Percentiles rank a stretch among this genome's conserved stretches.
phyloP scores from a whole-genome alignment of 192 early-diverging fungal genomes.

The Backusella macrospora region DNA sequence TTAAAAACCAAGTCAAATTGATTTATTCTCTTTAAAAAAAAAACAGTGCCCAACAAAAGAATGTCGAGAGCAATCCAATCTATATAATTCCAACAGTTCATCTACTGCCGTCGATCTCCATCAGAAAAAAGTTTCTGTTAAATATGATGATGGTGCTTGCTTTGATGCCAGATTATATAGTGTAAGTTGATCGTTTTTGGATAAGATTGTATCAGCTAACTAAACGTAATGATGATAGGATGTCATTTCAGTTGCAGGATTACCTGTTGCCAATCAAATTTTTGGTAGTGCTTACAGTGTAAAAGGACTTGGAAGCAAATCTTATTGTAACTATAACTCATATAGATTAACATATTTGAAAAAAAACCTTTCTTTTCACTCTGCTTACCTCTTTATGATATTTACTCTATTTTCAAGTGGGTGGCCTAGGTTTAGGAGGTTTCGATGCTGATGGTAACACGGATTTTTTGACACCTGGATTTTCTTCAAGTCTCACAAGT shows the following conservation, averaged over 20 bases:
- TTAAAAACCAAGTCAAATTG: too few relatives aligned
- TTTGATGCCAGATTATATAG: slow-evolving; percentile 32
- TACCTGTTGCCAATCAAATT: slow-evolving; percentile 26
- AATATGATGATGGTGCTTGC: slow-evolving; percentile 28
- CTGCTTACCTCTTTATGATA: neutral
- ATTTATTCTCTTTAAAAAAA: neutral
- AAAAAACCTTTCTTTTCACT: neutral
- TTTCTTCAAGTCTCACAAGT: slow-evolving; percentile 7
- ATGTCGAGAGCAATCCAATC: slow-evolving; percentile 16
- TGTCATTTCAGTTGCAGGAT: slow-evolving; percentile 29
- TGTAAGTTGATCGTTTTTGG: slow-evolving; percentile 11
- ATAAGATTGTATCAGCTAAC: neutral
- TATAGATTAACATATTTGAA: neutral
- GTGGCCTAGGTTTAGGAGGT: slow-evolving; percentile 33
- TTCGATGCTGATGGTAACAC: slow-evolving; percentile 24
- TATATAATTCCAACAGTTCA: slow-evolving; percentile 30
- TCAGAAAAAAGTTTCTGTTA: slow-evolving; percentile 26
- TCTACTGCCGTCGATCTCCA: slow-evolving; percentile 29
- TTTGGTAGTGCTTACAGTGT: slow-evolving; percentile 34
- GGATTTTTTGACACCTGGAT: slow-evolving; percentile 25
- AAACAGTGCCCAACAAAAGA: slow-evolving; percentile 27
- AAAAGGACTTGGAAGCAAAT: slow-evolving; percentile 14
- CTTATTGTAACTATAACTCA: neutral
- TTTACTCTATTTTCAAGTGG: slow-evolving; percentile 7
- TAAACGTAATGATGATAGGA: slow-evolving; percentile 12